Base-by-base conservation (phyloP, 768 basidiomycete genomes). In the Cyathus striatus region DNA sequence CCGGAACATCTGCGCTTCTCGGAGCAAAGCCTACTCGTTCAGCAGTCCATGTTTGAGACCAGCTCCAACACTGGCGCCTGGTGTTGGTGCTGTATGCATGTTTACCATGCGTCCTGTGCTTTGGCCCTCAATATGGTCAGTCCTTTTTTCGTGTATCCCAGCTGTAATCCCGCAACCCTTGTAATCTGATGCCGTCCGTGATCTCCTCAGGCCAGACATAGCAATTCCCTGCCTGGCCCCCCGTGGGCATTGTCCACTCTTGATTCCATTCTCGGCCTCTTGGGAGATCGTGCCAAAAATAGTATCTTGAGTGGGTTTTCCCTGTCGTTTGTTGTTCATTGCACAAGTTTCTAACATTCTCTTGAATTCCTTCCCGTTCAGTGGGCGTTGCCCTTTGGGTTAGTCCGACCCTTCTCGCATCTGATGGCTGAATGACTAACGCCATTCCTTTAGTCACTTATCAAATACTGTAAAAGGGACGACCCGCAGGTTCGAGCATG, bases 71-170 rank as follows among this genome's bases (percentile, higher is more conserved):
- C 75, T 22, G 84, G 87, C 36, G 84, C 86, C 7, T 90, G 88
- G 89, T 86, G 82, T 52, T 91, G 78, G 63, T 85, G 78, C 49
- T 71, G 72, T 56, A 83, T 88, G 70, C 87, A 91, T 58, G 69
- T 79, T 35, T 66, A 83, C 48, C 77, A 90, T 51, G 83, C 83
- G 32, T 83, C 82, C 45, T 80, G 79, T 51, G 64, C 74, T 23
- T 69, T 89, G 42, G 81, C 78, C 16, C 56, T 90, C 27, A 74
- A 76, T 50, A 69, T 73, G 60, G 87, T 88, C 53, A 64, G 76
- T 70, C 47, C 38, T 43, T 44, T 44, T 51, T 44, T 25, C 42
- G 12, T 23, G n/a, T n/a, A n/a, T n/a, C n/a, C n/a, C n/a, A n/a
- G n/a, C n/a, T 10, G 14, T 40, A 23, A 27, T 26, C 42, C 38